Evolutionary conservation across 768 basidiomycete species (phyloP).

Genomic region (Bullera alba): DNA sequence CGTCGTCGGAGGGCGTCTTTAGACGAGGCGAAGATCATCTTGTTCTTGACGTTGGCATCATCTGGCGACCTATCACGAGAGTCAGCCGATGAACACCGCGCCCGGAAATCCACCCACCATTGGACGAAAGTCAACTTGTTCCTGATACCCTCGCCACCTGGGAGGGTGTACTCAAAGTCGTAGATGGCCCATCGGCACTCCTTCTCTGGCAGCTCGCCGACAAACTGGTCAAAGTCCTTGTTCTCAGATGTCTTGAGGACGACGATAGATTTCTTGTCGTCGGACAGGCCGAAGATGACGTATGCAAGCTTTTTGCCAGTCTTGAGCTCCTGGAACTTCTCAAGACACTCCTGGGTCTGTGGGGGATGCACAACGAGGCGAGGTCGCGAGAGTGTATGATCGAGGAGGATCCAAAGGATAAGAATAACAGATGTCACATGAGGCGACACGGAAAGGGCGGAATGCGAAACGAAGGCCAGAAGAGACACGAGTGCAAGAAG

Average conservation of each 20-base stretch:
- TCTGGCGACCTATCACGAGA: conserved; percentile 89
- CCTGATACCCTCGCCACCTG: conserved; percentile 59
- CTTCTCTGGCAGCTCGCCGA: conserved; percentile 62
- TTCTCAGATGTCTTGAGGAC: conserved; percentile 60
- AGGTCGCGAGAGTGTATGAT: not conserved
- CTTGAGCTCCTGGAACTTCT: conserved; percentile 63
- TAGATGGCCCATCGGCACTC: conserved; percentile 87
- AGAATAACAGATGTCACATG: too few species aligned
- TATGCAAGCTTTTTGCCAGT: conserved; percentile 69
- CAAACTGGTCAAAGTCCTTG: conserved; percentile 63
- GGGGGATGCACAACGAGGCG: not conserved
- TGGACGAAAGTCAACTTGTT: conserved; percentile 77
- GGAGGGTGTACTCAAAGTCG: conserved; percentile 72
- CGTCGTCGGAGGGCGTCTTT: conserved; percentile 66
- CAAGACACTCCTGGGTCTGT: conserved; percentile 62
- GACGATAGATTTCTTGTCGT: conserved; percentile 56
- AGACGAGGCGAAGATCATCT: conserved; percentile 90
- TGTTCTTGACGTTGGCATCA: conserved; percentile 71
- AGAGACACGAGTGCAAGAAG: not conserved
- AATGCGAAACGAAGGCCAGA: not conserved
- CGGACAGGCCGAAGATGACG: conserved; percentile 65
- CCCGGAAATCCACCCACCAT: conserved; percentile 68
- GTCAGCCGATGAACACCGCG: not conserved
- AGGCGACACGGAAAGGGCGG: not conserved
- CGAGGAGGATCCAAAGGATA: not conserved